Base-by-base conservation (phyloP, 192 early-diverging fungal species). In the Phycomyces blakesleeanus region DNA sequence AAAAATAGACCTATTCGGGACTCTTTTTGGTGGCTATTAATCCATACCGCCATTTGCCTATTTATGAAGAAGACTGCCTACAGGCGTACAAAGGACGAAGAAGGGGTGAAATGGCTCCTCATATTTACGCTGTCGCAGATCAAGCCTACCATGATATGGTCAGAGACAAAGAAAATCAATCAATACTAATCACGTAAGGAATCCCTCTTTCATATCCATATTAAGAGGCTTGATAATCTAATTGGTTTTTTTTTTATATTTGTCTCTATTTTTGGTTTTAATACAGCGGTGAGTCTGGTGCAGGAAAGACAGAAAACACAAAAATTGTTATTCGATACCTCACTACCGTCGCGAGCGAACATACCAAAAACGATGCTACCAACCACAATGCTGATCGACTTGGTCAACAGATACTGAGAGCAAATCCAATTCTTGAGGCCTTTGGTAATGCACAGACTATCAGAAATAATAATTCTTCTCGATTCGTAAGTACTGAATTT, bases 401-500 rank as follows among this genome's bases (percentile, higher is more conserved):
- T 11, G 96, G 98, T 72, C 84, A 65, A 16, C 73, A 75, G 44
- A 95, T 99, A 22, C 78, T 99, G 34, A 89, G 94, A 70, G 95
- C 97, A 8, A 99, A 98, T 72, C 97, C 97, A 5, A 94, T 98
- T 64, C 81, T 99, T 21, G 97, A 99, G 76, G 84, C 97, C 1
- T 99, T 99, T 76, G 97, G 97, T 52, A 99, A 99, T 68, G 97
- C 97, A 0, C 94, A 97, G 74, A 99, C 97, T 0, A 93, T 99
- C 59, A 81, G 97, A 39, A 99, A 99, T 71, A 96, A 99, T 73
- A 99, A 99, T 81, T 96, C 94, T 53, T 98, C 96, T 11, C 90
- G 97, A 37, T 99, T 99, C 78, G 89, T 88, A 80, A 79, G 84
- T 75, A 25, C 44, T 12, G 6, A 15, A 5, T 2, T n/a, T 26